These are phyloP conservation scores for Penicillium fuscoglaucum DNA, from an alignment of 2,329 filamentous ascomycete genomes.

Conservation along the genomic window DNA sequence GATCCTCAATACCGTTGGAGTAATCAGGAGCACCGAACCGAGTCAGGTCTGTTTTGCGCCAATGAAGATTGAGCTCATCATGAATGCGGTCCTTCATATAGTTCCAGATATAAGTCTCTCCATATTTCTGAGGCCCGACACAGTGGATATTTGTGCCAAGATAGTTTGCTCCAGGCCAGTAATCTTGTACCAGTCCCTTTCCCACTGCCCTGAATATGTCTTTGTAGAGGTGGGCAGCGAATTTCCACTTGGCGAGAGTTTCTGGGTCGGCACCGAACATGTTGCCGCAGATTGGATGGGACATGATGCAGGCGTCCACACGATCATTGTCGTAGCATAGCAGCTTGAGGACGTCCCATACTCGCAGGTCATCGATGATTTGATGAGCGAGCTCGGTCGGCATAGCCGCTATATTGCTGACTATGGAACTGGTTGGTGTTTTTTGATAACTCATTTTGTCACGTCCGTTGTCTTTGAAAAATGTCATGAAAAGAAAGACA, in stretches of 20 bases:
- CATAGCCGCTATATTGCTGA: slow-evolving; percentile 9
- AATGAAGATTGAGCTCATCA: neutral
- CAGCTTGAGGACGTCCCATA: slow-evolving; percentile 21
- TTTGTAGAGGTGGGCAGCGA: neutral
- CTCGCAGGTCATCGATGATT: slow-evolving; percentile 24
- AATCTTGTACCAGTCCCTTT: neutral
- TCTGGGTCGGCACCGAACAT: slow-evolving; percentile 7
- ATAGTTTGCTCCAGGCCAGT: neutral
- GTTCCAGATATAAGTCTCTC: neutral
- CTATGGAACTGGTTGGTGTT: neutral
- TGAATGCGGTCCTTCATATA: neutral
- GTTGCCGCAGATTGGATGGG: slow-evolving; percentile 8
- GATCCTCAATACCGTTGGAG: too few species aligned
- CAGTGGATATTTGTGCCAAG: neutral
- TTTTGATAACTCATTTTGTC: neutral
- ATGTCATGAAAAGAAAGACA: neutral
- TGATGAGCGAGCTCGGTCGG: slow-evolving; percentile 23
- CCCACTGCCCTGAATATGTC: neutral
- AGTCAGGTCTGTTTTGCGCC: neutral
- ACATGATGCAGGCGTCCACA: slow-evolving; percentile 11
- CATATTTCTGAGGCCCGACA: neutral
- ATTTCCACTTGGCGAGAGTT: neutral
- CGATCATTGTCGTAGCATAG: slow-evolving; percentile 7
- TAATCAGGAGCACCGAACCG: neutral
- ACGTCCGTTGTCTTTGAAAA: too few species aligned